Evolutionary conservation across 2,329 filamentous ascomycete species (phyloP), one percentile per base, ranked within the genome.

Genomic region (Phyllosticta citriasiana): DNA sequence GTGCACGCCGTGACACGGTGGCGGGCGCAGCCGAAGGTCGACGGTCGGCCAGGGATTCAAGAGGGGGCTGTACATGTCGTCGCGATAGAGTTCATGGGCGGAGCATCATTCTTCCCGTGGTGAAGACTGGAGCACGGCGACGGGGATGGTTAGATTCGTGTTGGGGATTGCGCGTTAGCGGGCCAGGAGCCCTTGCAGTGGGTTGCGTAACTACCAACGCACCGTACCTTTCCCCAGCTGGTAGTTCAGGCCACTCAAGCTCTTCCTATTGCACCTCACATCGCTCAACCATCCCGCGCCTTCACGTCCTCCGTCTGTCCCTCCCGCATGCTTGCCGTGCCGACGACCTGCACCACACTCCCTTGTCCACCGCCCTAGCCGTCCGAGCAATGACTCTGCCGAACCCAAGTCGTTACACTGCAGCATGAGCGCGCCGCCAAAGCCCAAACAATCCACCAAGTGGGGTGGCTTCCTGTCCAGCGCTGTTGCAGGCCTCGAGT

Each of bases 401-500:
- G 53, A 64, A 64, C 60, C 58, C 55, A 19, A 55, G 60, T 47
- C 40, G 40, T 62, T 62, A 55, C 60, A 62, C 60, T 9, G 51
- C 57, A 64, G 35, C 25, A 66, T 66, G 65, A 65, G 60, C 57
- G 57, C 59, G 2, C 64, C 57, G 16, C 25, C 64, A 35, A 66
- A 64, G 51, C 57, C 62, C 19, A 66, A 69, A 67, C 65, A 70
- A 69, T 55, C 64, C 64, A 60, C 62, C 58, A 62, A 74, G 66
- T 77, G 76, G 75, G 74, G 76, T 60, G 74, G 72, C 33, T 88
- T 96, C 71, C 82, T 97, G 63, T 89, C 91, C 66, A 90, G 93
- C 74, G 92, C 93, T 65, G 91, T 97, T 63, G 91, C 92, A 60
- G 92, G 92, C 63, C 88, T 99, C 62, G 94, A 99, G 77, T 95